A percentile compares a stretch with the other conserved stretches of the same genome.
Evolutionary conservation across 176 grass and related monocot species (phyloP).

Genomic region (Leersia perrieri): DNA sequence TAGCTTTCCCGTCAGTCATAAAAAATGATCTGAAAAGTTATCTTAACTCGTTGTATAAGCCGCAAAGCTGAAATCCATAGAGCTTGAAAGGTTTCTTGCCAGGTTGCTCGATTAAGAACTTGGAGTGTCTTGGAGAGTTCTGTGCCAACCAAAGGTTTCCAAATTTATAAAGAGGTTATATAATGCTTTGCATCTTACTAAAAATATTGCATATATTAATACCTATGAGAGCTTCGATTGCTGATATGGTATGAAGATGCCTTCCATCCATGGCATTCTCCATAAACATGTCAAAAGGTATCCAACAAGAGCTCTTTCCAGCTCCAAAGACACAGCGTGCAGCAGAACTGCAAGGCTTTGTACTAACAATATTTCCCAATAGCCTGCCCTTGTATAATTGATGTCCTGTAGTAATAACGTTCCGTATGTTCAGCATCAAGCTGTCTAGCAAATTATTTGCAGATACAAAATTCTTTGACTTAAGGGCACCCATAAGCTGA

Average conservation of each 20-base stretch:
- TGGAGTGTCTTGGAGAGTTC: slow-evolving; percentile 70
- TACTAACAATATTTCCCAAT: slow-evolving; percentile 55
- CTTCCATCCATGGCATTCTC: slow-evolving; percentile 75
- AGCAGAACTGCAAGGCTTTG: slow-evolving; percentile 46
- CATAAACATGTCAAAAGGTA: slow-evolving; percentile 87
- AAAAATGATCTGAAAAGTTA: slow-evolving; percentile 24
- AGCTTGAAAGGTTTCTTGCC: slow-evolving; percentile 91
- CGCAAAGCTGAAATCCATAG: slow-evolving; percentile 79
- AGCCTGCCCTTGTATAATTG: slow-evolving; percentile 50
- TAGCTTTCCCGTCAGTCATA: neutral
- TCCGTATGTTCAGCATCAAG: slow-evolving; percentile 55
- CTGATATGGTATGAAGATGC: slow-evolving; percentile 67
- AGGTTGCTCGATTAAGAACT: slow-evolving; percentile 76
- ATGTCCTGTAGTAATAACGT: slow-evolving; percentile 38
- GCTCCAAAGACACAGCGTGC: slow-evolving; percentile 41
- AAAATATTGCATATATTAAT: slow-evolving; percentile 2
- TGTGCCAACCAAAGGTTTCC: slow-evolving; percentile 35
- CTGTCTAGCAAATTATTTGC: slow-evolving; percentile 43
- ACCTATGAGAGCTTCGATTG: slow-evolving; percentile 79
- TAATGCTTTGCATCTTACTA: neutral
- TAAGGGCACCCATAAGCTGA: slow-evolving; percentile 52
- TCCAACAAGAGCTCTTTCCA: slow-evolving; percentile 69
- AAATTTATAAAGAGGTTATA: slow-evolving; percentile 5
- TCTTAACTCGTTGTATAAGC: slow-evolving; percentile 75
- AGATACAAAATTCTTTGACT: slow-evolving; percentile 47